Evolutionary conservation across 441 rosid species (phyloP).

Genomic region (Capsella rubella): DNA sequence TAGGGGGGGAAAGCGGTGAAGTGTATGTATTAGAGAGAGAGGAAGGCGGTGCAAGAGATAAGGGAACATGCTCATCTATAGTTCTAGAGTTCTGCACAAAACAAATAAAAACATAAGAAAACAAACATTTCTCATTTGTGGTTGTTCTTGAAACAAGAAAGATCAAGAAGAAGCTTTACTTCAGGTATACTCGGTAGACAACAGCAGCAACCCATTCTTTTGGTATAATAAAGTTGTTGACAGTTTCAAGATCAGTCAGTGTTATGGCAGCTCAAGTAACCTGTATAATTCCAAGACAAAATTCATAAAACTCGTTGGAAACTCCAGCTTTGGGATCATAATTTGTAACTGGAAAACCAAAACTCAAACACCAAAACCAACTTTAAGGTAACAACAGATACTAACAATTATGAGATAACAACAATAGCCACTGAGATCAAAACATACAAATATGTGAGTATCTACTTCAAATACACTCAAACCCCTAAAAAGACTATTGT

Average conservation of each 20-base stretch:
- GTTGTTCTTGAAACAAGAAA: neutral
- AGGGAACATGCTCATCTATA: slow-evolving; percentile 71
- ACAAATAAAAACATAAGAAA: slow-evolving; percentile 22
- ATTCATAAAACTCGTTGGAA: neutral
- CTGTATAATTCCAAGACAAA: slow-evolving; percentile 8
- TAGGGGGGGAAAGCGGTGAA: slow-evolving; percentile 78
- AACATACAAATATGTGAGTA: neutral
- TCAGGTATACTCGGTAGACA: slow-evolving; percentile 63
- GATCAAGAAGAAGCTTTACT: slow-evolving; percentile 47
- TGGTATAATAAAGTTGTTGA: neutral
- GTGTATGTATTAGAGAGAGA: slow-evolving; percentile 65
- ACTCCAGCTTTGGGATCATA: slow-evolving; percentile 12
- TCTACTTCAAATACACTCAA: neutral
- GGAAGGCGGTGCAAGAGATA: slow-evolving; percentile 53
- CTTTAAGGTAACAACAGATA: neutral
- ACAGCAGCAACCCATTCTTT: slow-evolving; percentile 83
- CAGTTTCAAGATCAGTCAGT: slow-evolving; percentile 4
- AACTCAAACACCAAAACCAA: neutral
- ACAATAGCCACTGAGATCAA: neutral
- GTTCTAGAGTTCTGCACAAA: slow-evolving; percentile 69
- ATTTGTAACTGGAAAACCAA: neutral
- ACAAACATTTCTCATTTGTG: neutral
- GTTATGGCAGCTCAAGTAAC: slow-evolving; percentile 3
- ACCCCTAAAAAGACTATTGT: neutral
- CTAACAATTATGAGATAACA: neutral